Percentiles rank a stretch among this genome's conserved stretches.
These are phyloP conservation scores for Fistulinella prunicolor DNA, from an alignment of 768 basidiomycete species.

Conservation along the genomic window DNA sequence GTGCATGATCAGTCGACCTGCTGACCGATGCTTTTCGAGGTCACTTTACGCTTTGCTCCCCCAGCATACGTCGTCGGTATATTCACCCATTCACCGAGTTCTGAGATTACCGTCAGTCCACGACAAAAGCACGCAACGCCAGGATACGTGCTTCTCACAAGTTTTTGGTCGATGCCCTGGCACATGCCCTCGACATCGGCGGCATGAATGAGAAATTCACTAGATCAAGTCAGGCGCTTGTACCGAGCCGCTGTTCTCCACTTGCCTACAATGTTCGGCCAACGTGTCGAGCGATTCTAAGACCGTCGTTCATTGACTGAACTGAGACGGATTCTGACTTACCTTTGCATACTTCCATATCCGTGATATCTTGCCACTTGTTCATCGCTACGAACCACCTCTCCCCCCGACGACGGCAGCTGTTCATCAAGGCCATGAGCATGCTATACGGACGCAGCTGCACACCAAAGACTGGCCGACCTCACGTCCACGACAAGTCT, in stretches of 20 bases:
- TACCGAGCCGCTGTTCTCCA: background rate
- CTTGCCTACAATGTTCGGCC: constrained; percentile 77
- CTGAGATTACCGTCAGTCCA: constrained; percentile 40
- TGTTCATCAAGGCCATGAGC: constrained; percentile 29
- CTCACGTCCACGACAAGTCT: constrained; percentile 92
- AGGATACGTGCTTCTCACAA: constrained; percentile 66
- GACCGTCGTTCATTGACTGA: background rate
- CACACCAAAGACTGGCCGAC: constrained; percentile 44
- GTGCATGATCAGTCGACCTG: no score
- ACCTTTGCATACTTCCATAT: constrained; percentile 90
- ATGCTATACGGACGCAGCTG: background rate
- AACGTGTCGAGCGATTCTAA: constrained; percentile 76
- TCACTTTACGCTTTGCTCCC: constrained; percentile 74
- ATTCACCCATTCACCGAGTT: constrained; percentile 84
- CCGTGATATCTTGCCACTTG: constrained; percentile 96
- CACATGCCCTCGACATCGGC: constrained; percentile 99
- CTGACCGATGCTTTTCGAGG: no score
- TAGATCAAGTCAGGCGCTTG: constrained; percentile 31
- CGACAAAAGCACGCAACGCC: background rate
- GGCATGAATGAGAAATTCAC: constrained; percentile 94
- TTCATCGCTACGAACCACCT: constrained; percentile 98
- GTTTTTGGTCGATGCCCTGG: constrained; percentile 89
- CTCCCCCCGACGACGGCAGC: constrained; percentile 74
- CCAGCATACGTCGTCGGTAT: constrained; percentile 97
- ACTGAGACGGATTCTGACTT: constrained; percentile 5